Evolutionary conservation across 1,284 basidiomycete species (phyloP), one percentile per base, ranked within the genome.

Genomic region (Trichosporon coremiiforme): DNA sequence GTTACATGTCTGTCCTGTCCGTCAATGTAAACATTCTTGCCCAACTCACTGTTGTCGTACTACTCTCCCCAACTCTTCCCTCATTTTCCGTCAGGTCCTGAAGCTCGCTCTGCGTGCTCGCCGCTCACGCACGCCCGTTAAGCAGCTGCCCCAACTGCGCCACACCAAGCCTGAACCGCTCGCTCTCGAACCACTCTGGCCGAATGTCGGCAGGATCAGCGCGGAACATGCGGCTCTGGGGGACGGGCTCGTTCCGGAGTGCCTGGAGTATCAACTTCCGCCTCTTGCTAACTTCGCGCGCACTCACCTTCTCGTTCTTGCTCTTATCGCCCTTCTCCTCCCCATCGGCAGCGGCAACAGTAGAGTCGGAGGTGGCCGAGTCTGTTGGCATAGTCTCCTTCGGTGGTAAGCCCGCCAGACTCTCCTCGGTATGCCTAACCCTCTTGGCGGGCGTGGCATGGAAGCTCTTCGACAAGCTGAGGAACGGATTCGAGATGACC

Each of bases 401-500:
- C 1, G n/a, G 41, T 17, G 10, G 47, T 8, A 53, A 22, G 2
- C 47, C 47, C 2, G 47, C 47, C 47, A 53, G 3, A n/a, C n/a
- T 41, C n/a, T 22, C 47, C 36, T 41, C 38, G 45, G 22, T 33
- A 35, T 31, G 29, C 57, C 57, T 31, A 15, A 33, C 50, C 2
- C 63, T 22, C 50, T 38, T 13, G 7, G 69, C 53, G 6, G 63
- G 65, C 35, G 45, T 55, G 36, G 78, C 79, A 9, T 66, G 64
- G 67, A 82, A 80, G 10, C 71, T 71, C 9, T 69, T 33, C 7
- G 80, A 74, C 7, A 82, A 74, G 22, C 76, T 75, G 8, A 78
- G 67, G 76, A 84, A 84, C 9, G 83, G 83, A 69, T 84, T 83
- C 65, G 79, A 68, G 0, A 74, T 66, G 1, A 78, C 75, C 45